phyloP scores from a whole-genome alignment of 1,284 basidiomycete genomes.

The Leccinum pachyderme region DNA sequence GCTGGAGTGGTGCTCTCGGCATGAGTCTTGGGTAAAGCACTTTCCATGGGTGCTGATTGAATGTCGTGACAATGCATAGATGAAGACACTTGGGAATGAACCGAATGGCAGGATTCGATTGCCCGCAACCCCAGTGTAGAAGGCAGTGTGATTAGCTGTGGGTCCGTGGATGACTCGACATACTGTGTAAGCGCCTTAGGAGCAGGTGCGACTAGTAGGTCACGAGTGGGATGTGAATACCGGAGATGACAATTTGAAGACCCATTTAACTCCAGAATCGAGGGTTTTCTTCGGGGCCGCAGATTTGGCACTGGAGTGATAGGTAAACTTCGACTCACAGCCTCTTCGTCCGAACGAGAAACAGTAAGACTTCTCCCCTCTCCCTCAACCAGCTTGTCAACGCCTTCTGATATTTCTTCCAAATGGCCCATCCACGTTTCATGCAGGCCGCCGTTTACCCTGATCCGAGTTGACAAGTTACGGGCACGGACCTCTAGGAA shows the following conservation, averaged over 20 bases:
- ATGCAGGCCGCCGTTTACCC: constrained; percentile 40
- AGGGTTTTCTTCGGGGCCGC: constrained; percentile 45
- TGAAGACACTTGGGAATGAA: constrained; percentile 14
- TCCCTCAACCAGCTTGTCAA: constrained; percentile 52
- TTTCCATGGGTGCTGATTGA: constrained; percentile 19
- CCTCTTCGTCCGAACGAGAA: constrained; percentile 25
- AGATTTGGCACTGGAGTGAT: constrained; percentile 32
- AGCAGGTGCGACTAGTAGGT: constrained; percentile 58
- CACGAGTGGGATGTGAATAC: constrained; percentile 49
- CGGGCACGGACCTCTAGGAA: constrained; percentile 45
- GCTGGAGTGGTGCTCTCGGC: constrained; percentile 49
- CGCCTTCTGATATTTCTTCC: constrained; percentile 59
- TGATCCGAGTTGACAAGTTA: constrained; percentile 51
- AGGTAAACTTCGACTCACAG: constrained; percentile 55
- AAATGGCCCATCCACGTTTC: constrained; percentile 65
- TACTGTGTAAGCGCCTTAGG: constrained; percentile 73
- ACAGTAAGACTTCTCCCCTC: constrained; percentile 11
- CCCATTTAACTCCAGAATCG: constrained; percentile 43
- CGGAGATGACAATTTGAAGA: constrained; percentile 41
- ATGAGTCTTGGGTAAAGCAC: constrained; percentile 29
- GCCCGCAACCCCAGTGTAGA: constrained; percentile 67
- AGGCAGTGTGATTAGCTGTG: constrained; percentile 56
- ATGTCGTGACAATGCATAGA: constrained; percentile 3
- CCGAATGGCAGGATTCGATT: constrained; percentile 37
- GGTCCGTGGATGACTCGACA: constrained; percentile 53